Base-by-base conservation (phyloP, 2,329 filamentous ascomycete genomes). In the Scedosporium boydii region DNA sequence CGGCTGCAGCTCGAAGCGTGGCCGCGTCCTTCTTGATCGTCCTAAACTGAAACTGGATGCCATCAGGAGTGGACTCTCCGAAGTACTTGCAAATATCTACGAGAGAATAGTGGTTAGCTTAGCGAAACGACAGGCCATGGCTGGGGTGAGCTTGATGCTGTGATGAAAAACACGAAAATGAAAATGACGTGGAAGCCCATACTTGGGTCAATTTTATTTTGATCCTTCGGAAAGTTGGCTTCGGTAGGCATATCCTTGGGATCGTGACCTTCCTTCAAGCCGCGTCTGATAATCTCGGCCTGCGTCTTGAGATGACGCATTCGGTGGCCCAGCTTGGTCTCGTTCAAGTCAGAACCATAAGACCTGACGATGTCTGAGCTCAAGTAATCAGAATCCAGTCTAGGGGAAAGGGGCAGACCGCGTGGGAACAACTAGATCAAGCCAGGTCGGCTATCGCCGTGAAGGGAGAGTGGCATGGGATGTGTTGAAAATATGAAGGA, bases 41-140 rank as follows among this genome's bases (percentile, higher is more conserved):
- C 1, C 84, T 79, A 68, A 87, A 85, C 67, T 86, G 83, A 69
- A 83, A 87, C 66, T 80, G 78, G n/a, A 87, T 78, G 7, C 84
- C 84, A 21, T 78, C 78, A 0, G 76, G 69, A 0, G 83, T 87
- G 3, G 81, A 84, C 63, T 84, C 82, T 27, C 83, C 84, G 65
- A 84, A 87, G 71, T 82, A 80, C 64, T 79, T 82, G 64, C 81
- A 79, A 59, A 87, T 85, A 53, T 84, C 84, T 87, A 59, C 10
- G 53, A 23, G 23, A 26, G 23, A 55, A 58, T n/a, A 16, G 38
- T 57, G 53, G 16, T 58, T 41, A 58, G 27, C 38, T 41, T 38
- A 34, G 7, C 29, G 16, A 65, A 58, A 10, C 44, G 16, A 23
- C 44, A 3, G 44, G 16, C 44, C n/a, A 6, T 23, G 6, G 44